Percentiles rank a stretch among this genome's conserved stretches.
Conservation (phyloP, 768 basidiomycete species). For the Crepidotus variabilis region DNA sequence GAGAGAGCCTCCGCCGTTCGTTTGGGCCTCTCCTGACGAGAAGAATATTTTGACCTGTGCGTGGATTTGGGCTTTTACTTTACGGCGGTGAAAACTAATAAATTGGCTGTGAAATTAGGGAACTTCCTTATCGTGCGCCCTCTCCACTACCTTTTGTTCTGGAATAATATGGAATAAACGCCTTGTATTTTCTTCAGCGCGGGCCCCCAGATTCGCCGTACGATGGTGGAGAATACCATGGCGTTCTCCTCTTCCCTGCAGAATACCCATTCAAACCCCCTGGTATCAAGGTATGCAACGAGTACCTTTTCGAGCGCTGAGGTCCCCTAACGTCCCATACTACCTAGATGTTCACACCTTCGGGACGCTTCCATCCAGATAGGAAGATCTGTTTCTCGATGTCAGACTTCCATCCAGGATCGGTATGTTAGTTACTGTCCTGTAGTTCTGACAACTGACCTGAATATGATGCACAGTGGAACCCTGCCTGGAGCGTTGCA, state of each 20-base stretch:
- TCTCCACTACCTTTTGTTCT: not conserved
- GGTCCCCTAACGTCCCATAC: conserved; percentile 1
- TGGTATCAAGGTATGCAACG: conserved; percentile 77
- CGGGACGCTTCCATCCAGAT: conserved; percentile 87
- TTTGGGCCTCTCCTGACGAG: conserved; percentile 95
- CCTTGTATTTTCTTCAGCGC: conserved; percentile 44
- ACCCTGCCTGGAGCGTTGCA: conserved; percentile 92
- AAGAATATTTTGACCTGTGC: conserved; percentile 94
- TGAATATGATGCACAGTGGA: conserved; percentile 56
- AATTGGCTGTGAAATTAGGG: conserved; percentile 47
- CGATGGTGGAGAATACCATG: conserved; percentile 91
- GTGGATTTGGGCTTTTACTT: conserved; percentile 25
- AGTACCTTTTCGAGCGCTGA: not conserved
- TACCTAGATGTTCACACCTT: conserved; percentile 82
- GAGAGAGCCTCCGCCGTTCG: conserved; percentile 89
- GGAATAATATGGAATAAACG: conserved; percentile 8
- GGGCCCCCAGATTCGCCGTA: conserved; percentile 94
- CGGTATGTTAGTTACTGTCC: conserved; percentile 46
- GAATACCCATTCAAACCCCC: conserved; percentile 98
- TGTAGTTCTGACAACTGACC: conserved; percentile 2
- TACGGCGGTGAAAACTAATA: not conserved
- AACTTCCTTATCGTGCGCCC: conserved; percentile 84
- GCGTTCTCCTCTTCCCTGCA: conserved; percentile 84
- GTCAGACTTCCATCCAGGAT: conserved; percentile 92
- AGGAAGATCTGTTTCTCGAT: conserved; percentile 98